Evolutionary conservation across 2,329 filamentous ascomycete genomes (phyloP), one percentile per base, ranked within the genome.

Genomic region (Trichoderma koningii): DNA sequence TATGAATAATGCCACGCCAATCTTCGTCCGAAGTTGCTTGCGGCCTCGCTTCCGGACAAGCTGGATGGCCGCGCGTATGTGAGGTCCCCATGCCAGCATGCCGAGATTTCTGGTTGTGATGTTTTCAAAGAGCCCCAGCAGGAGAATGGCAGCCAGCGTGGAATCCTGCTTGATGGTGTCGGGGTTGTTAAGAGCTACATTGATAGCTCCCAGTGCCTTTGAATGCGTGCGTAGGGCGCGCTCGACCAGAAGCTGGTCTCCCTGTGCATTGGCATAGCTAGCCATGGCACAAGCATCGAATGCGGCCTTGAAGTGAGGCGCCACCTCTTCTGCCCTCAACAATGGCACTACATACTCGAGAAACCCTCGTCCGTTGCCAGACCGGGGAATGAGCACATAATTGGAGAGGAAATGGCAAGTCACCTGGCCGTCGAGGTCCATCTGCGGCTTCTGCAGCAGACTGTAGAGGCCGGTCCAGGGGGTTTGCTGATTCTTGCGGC

Each of bases 21-120:
- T 76, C 71, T 81, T 82, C 15, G 83, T 85, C 48, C 77, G 76
- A 10, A 86, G 71, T 69, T 87, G 84, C 67, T 83, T 81, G 69
- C 80, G 82, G 5, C 85, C 85, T 52, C 86, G 81, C 10, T 82
- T 80, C 71, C 83, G 85, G 61, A 86, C 83, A 1, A 88, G 76
- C 68, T 86, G 82, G 38, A 88, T 82, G n/a, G 86, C 86, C 3
- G 85, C 86, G 66, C 87, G 83, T n/a, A 85, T 82, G 69, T 89
- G 86, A 10, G 85, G 85, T 4, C 84, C 85, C 86, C 86, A 89
- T 1, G 85, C 84, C 63, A 82, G 76, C 71, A 83, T 82, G 41
- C 81, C 83, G 56, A 84, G 75, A 60, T 83, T 80, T 65, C 81
- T 83, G 14, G 83, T 82, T 0, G 82, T 82, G 51, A 88, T 86